A percentile compares a stretch with the other conserved stretches of the same genome.
These are phyloP conservation scores for Hansenula lynferdii DNA, from an alignment of 1,139 yeast species.

Conservation along the genomic window DNA sequence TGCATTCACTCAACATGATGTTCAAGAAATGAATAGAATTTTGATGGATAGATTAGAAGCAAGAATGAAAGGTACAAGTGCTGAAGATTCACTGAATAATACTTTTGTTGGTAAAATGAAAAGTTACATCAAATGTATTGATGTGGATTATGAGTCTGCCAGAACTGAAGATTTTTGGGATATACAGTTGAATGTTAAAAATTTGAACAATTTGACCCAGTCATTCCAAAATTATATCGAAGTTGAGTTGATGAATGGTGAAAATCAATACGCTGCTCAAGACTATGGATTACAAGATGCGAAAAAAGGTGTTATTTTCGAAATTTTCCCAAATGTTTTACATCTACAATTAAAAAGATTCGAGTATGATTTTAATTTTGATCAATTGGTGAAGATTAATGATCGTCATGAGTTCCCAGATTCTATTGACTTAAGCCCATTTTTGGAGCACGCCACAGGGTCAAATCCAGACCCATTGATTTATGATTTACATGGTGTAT, in stretches of 20 bases:
- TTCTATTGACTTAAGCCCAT: conserved; percentile 74
- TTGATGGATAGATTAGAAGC: conserved; percentile 91
- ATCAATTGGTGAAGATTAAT: conserved; percentile 84
- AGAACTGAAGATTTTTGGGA: conserved; percentile 97
- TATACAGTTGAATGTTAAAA: conserved; percentile 89
- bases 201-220: conserved; percentile 63
- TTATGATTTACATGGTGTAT: conserved; percentile 85
- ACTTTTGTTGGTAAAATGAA: conserved; percentile 97
- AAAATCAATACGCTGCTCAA: conserved; percentile 92
- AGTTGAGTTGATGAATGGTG: conserved; percentile 87
- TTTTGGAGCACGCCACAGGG: conserved; percentile 56
- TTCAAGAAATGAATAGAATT: conserved; percentile 92
- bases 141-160: conserved; percentile 94
- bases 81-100: conserved; percentile 74
- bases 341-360: conserved; percentile 92
- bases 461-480: conserved; percentile 60
- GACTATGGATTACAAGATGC: conserved; percentile 95
- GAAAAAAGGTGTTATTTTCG: conserved; percentile 90
- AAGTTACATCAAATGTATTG: conserved; percentile 86
- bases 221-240: conserved; percentile 87
- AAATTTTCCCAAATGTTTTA: conserved; percentile 85
- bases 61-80: conserved; percentile 86
- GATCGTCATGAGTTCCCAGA: conserved; percentile 92
- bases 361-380: conserved; percentile 90
- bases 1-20: conserved; percentile 97